Percentiles rank a stretch among this genome's conserved stretches.
Conservation (phyloP, 208 protist genomes). For the Crithidia brevicula region DNA sequence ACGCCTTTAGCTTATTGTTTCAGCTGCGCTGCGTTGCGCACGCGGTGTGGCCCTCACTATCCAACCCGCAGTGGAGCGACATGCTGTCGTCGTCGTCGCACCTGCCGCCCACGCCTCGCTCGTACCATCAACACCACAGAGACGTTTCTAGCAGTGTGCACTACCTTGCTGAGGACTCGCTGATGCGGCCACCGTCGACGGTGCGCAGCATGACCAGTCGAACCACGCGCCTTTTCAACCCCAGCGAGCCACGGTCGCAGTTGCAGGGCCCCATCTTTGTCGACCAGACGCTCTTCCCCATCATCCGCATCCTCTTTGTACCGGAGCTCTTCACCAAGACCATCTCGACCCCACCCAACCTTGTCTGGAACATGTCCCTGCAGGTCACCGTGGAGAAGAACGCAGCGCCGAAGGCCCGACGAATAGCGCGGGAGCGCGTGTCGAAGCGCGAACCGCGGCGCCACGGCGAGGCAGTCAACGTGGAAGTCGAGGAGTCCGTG, state of each 20-base stretch:
- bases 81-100: background rate
- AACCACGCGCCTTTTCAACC: conserved; percentile 11
- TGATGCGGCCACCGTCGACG: conserved; percentile 5
- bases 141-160: conserved; percentile 4
- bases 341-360: background rate
- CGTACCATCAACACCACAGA: background rate
- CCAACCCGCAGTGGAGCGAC: conserved; percentile 12
- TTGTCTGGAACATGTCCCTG: conserved; percentile 29
- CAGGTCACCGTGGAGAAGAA: conserved; percentile 23
- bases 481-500: conserved; percentile 20
- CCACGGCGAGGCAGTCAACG: conserved; percentile 14
- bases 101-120: conserved; percentile 5
- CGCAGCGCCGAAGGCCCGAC: background rate
- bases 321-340: conserved; percentile 26
- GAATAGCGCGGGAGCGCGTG: conserved; percentile 5
- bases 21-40: conserved; percentile 3
- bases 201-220: conserved; percentile 8
- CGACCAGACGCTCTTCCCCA: conserved; percentile 23
- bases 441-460: conserved; percentile 10
- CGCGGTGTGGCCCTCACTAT: conserved; percentile 13
- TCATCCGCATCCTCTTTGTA: conserved; percentile 30
- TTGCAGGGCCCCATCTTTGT: conserved; percentile 22
- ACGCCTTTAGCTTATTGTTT: conserved; percentile 12
- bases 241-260: conserved; percentile 21
- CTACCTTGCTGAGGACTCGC: conserved; percentile 6